Evolutionary conservation across 1,284 basidiomycete species (phyloP).

Genomic region (Cystobasidiaceae sp.): DNA sequence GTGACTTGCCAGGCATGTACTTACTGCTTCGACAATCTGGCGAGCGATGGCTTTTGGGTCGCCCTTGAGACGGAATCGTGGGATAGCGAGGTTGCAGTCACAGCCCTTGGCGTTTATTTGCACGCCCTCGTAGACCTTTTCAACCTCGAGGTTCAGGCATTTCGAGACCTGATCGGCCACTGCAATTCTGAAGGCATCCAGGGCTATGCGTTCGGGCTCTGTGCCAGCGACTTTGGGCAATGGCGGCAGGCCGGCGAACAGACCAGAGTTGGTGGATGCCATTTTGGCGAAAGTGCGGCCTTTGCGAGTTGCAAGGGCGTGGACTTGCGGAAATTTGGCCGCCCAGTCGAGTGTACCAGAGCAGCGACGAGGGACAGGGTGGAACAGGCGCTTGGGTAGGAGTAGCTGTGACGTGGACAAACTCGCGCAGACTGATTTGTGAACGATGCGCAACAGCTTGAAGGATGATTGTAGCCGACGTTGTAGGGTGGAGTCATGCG

Average conservation of each 20-base stretch:
- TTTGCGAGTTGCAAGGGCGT: too few relatives aligned
- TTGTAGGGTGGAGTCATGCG: too few relatives aligned
- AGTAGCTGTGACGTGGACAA: too few relatives aligned
- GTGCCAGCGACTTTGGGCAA: constrained; percentile 18
- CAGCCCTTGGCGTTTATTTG: constrained; percentile 82
- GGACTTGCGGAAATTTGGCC: too few relatives aligned
- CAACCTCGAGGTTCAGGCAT: constrained; percentile 63
- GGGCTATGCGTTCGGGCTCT: constrained; percentile 34
- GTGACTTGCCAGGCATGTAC: constrained; percentile 42
- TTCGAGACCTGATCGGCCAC: constrained; percentile 73
- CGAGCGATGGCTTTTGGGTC: constrained; percentile 74
- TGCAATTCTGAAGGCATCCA: constrained; percentile 80
- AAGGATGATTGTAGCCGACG: too few relatives aligned
- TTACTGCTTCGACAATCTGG: constrained; percentile 67
- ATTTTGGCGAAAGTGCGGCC: too few relatives aligned
- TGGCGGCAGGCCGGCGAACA: constrained; percentile 27
- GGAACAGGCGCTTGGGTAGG: too few relatives aligned
- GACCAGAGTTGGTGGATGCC: constrained; percentile 26
- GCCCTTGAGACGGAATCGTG: constrained; percentile 78
- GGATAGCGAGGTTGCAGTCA: constrained; percentile 87
- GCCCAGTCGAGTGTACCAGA: too few relatives aligned
- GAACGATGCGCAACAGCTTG: constrained; percentile 17
- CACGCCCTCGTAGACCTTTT: constrained; percentile 74
- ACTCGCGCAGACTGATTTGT: constrained; percentile 17
- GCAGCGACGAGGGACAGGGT: too few relatives aligned